phyloP scores from a whole-genome alignment of 208 protist species.

The Trypanosoma boissoni region DNA sequence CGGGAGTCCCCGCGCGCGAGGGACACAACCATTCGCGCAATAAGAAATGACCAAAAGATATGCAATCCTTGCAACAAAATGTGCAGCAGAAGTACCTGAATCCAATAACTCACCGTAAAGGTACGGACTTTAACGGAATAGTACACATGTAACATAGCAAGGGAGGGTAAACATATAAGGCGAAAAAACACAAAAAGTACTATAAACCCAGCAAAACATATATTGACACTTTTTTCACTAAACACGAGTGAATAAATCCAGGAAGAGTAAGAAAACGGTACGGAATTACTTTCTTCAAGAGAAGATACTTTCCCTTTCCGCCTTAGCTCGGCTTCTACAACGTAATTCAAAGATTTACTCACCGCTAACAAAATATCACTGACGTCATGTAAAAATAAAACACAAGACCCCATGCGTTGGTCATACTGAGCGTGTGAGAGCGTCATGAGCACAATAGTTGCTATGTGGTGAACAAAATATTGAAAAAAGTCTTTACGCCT shows the following conservation, averaged over 20 bases:
- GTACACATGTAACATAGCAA: constrained; percentile 26
- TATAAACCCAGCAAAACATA: constrained; percentile 49
- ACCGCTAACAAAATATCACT: constrained; percentile 69
- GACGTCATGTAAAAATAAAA: constrained; percentile 72
- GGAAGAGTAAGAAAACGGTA: constrained; percentile 31
- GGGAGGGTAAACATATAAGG: constrained; percentile 52
- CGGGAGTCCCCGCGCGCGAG: constrained; percentile 30
- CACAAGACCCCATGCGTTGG: constrained; percentile 68
- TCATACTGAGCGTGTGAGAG: constrained; percentile 52
- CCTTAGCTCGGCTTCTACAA: constrained; percentile 29
- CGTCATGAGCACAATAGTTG: constrained; percentile 52
- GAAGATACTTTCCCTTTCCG: constrained; percentile 8
- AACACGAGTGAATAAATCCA: constrained; percentile 28
- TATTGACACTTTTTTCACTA: constrained; percentile 30
- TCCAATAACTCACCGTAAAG: constrained; percentile 50
- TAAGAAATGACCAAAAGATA: constrained; percentile 60
- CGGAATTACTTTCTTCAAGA: not conserved
- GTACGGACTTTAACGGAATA: constrained; percentile 40
- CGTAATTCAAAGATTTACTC: constrained; percentile 61
- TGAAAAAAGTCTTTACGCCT: constrained; percentile 69
- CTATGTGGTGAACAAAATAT: constrained; percentile 64
- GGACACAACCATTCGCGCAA: constrained; percentile 35
- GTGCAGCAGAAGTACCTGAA: constrained; percentile 52
- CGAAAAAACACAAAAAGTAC: constrained; percentile 60
- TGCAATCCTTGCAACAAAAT: constrained; percentile 63